Evolutionary conservation across 495 filamentous ascomycete species (phyloP).

Genomic region (Lasiosphaeria ovina): DNA sequence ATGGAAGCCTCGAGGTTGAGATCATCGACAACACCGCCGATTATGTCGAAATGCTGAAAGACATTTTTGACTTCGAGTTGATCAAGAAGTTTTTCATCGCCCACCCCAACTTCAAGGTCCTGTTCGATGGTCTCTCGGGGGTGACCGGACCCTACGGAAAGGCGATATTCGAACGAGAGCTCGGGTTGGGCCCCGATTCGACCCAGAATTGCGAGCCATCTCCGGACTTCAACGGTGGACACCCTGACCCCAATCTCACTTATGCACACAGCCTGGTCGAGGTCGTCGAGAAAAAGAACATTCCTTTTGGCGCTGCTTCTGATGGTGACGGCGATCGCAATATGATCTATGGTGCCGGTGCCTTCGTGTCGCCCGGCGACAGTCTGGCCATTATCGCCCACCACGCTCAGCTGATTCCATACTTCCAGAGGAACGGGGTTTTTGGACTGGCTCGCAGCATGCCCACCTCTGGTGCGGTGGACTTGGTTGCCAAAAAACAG

Average conservation of each 20-base stretch:
- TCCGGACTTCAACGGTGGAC: conserved; percentile 93
- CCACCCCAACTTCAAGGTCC: conserved; percentile 90
- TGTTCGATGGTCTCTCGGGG: conserved; percentile 92
- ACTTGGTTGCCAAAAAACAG: conserved; percentile 91
- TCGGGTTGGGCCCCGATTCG: conserved; percentile 71
- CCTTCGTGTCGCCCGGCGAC: conserved; percentile 95
- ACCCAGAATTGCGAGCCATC: conserved; percentile 91
- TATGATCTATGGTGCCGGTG: conserved; percentile 98
- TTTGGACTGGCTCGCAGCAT: conserved; percentile 93
- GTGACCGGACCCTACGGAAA: conserved; percentile 94
- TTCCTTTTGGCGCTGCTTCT: conserved; percentile 94
- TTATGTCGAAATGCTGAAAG: conserved; percentile 92
- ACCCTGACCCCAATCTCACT: conserved; percentile 97
- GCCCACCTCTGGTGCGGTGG: conserved; percentile 93
- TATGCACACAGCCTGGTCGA: conserved; percentile 95
- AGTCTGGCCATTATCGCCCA: conserved; percentile 96
- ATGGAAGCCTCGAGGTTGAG: conserved; percentile 87
- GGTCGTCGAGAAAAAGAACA: conserved; percentile 82
- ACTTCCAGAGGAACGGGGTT: conserved; percentile 95
- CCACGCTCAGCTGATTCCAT: conserved; percentile 90
- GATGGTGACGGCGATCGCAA: conserved; percentile 98
- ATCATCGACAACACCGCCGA: conserved; percentile 88
- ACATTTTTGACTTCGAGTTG: conserved; percentile 94
- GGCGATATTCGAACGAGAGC: conserved; percentile 90
- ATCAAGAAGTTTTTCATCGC: conserved; percentile 87